Conservation (phyloP, 306 rosid genomes). For the Cucumis cinereus region DNA sequence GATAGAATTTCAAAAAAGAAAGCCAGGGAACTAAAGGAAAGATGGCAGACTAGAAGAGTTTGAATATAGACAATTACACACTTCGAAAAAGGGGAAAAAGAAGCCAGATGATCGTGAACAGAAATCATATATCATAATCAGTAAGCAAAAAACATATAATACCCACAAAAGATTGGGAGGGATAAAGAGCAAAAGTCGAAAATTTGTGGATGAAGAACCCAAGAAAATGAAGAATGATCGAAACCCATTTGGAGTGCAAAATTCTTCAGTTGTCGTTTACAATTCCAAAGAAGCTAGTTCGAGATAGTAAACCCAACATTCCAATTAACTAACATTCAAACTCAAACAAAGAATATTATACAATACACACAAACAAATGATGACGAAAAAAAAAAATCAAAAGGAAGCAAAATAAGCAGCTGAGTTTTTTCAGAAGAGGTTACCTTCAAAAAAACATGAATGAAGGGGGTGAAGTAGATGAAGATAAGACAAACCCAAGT, state of each 20-base stretch:
- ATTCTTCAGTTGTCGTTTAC: not conserved
- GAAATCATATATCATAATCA: not conserved
- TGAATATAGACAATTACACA: not conserved
- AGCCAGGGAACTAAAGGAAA: not conserved
- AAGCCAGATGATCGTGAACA: not conserved
- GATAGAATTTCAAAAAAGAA: not conserved
- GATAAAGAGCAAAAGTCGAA: not conserved
- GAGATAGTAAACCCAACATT: not conserved
- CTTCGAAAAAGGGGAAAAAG: not conserved
- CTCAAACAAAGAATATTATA: not conserved
- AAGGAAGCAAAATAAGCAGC: not conserved
- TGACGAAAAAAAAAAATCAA: not conserved
- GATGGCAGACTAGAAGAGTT: not conserved
- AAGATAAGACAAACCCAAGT: not conserved
- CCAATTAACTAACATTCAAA: not conserved
- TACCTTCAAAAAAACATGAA: constrained; percentile 2
- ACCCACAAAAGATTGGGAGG: not conserved
- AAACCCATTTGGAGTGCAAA: not conserved
- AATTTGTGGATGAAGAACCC: not conserved
- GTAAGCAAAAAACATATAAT: not conserved
- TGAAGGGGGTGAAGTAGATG: not conserved
- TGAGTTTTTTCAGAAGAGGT: not conserved
- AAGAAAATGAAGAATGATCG: not conserved
- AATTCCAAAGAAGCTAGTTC: not conserved
- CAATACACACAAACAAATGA: not conserved